Percentiles rank a stretch among this genome's conserved stretches.
phyloP scores from a whole-genome alignment of 371 early-diverging fungal species.

The Circinella minor region DNA sequence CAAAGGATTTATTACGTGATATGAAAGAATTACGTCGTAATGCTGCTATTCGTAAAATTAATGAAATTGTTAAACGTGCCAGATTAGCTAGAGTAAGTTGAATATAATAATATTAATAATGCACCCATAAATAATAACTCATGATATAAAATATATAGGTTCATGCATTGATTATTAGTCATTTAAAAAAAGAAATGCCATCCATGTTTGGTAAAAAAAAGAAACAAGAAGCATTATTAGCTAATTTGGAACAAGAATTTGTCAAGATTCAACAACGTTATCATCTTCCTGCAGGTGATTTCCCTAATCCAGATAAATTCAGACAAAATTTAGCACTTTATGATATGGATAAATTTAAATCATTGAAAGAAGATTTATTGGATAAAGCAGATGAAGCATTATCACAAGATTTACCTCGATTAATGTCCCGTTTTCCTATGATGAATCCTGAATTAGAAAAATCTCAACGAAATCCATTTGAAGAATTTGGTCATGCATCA shows the following conservation, averaged over 20 bases:
- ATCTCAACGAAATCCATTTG: slow-evolving; percentile 60
- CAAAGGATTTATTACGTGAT: slow-evolving; percentile 78
- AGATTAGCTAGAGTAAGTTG: slow-evolving; percentile 68
- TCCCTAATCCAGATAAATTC: slow-evolving; percentile 65
- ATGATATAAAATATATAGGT: too few species aligned
- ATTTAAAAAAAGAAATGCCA: slow-evolving; percentile 86
- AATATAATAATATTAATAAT: too few species aligned
- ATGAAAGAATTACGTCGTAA: slow-evolving; percentile 79
- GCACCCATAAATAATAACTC: too few species aligned
- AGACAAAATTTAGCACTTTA: slow-evolving; percentile 59
- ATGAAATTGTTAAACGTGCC: slow-evolving; percentile 91
- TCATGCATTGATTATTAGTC: slow-evolving; percentile 86
- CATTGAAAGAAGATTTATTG: slow-evolving; percentile 65
- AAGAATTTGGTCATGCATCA: slow-evolving; percentile 21
- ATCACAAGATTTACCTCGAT: slow-evolving; percentile 61
- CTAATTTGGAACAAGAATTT: slow-evolving; percentile 69
- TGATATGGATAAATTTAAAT: slow-evolving; percentile 74
- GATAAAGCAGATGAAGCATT: slow-evolving; percentile 65
- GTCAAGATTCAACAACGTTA: slow-evolving; percentile 66
- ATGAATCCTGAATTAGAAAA: slow-evolving; percentile 53
- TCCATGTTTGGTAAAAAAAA: slow-evolving; percentile 81
- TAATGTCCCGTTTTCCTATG: slow-evolving; percentile 70
- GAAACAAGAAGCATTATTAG: slow-evolving; percentile 68
- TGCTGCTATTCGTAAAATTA: slow-evolving; percentile 87
- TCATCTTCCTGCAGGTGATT: slow-evolving; percentile 67